A percentile compares a stretch with the other conserved stretches of the same genome.
These are phyloP conservation scores for Neonectria magnoliae DNA, from an alignment of 2,329 filamentous ascomycete genomes.

Conservation along the genomic window DNA sequence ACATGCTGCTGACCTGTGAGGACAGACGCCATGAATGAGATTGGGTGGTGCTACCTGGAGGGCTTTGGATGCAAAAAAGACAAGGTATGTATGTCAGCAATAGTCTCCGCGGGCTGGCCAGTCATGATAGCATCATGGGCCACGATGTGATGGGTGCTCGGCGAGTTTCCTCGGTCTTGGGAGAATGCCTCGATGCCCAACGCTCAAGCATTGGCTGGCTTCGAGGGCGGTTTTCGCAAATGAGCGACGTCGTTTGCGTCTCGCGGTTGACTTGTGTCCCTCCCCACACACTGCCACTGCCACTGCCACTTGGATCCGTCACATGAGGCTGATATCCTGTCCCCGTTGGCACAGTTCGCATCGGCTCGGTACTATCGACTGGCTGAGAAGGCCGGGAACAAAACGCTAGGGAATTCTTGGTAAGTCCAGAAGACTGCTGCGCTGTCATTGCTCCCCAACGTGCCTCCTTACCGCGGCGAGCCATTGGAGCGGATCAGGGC, in stretches of 20 bases:
- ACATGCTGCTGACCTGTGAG: constrained; percentile 20
- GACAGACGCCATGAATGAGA: constrained; percentile 94
- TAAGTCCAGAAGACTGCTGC: constrained; percentile 61
- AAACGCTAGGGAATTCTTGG: constrained; percentile 94
- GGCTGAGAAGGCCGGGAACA: constrained; percentile 88
- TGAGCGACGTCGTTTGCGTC: constrained; percentile 5
- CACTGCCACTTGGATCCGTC: constrained; percentile 38
- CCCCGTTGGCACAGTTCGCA: constrained; percentile 65
- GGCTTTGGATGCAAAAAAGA: constrained; percentile 99
- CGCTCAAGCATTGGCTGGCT: constrained; percentile 51
- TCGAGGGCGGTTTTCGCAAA: constrained; percentile 39
- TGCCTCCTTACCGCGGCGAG: constrained; percentile 11
- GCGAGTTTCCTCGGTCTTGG: neutral
- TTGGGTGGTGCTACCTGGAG: constrained; percentile 93
- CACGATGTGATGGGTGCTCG: constrained; percentile 17
- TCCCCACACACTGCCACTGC: constrained; percentile 18
- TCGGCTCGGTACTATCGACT: constrained; percentile 92
- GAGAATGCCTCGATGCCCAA: constrained; percentile 30
- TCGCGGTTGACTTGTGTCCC: constrained; percentile 9
- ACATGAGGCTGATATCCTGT: constrained; percentile 61
- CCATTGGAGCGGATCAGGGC: constrained; percentile 20
- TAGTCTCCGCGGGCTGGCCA: constrained; percentile 17
- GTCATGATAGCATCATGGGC: constrained; percentile 7
- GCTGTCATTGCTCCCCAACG: constrained; percentile 19
- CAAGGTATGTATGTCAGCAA: constrained; percentile 75